Percentiles rank a stretch among this genome's conserved stretches.
phyloP scores from a whole-genome alignment of 2,329 filamentous ascomycete genomes.

The Anthostomella pinea region DNA sequence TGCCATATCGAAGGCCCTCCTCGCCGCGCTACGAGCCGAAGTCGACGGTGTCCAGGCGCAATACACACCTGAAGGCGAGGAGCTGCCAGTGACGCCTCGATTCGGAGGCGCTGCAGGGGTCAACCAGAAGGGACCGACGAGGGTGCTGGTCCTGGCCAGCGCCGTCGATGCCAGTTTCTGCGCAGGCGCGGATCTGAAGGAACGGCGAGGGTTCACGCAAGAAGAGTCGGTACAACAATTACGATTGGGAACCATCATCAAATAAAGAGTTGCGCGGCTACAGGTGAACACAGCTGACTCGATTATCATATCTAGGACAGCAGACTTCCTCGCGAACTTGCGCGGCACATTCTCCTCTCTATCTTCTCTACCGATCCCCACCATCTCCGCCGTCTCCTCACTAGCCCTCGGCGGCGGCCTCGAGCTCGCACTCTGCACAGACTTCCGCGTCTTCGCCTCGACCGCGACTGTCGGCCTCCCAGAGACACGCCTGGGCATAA shows the following conservation, averaged over 20 bases:
- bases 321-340: slow-evolving; percentile 73
- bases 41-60: slow-evolving; percentile 68
- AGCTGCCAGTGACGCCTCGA: slow-evolving; percentile 38
- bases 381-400: slow-evolving; percentile 83
- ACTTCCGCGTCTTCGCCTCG: slow-evolving; percentile 83
- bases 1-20: slow-evolving; percentile 78
- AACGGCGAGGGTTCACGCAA: slow-evolving; percentile 70
- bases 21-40: slow-evolving; percentile 68
- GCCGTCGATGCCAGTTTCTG: slow-evolving; percentile 88
- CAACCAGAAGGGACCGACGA: slow-evolving; percentile 57
- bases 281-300: no score
- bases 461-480: slow-evolving; percentile 74
- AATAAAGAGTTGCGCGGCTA: no score
- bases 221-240: slow-evolving; percentile 74
- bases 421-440: slow-evolving; percentile 85
- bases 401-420: slow-evolving; percentile 89
- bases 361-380: slow-evolving; percentile 76
- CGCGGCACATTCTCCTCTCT: slow-evolving; percentile 73
- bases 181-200: slow-evolving; percentile 91
- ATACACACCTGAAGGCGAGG: slow-evolving; percentile 54
- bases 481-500: slow-evolving; percentile 89
- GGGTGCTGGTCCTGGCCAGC: slow-evolving; percentile 80
- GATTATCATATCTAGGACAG: no score
- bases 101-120: slow-evolving; percentile 46
- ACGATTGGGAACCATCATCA: no score